Evolutionary conservation across 2,329 filamentous ascomycete species (phyloP).

Genomic region (Fonsecaea pedrosoi): DNA sequence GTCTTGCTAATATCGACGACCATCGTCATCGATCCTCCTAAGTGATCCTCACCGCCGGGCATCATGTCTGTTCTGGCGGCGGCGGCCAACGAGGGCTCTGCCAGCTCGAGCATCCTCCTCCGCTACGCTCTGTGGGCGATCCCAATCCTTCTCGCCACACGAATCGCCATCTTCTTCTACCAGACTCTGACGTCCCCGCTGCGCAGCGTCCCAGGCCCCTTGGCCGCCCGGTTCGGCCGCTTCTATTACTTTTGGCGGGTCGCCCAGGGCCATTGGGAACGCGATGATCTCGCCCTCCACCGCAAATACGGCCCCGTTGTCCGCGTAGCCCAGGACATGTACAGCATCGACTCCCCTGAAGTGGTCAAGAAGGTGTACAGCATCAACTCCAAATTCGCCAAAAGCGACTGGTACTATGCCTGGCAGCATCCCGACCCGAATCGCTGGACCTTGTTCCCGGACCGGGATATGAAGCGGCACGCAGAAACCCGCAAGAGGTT

Average conservation of each 20-base stretch:
- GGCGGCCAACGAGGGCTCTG: neutral
- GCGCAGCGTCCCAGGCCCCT: constrained; percentile 53
- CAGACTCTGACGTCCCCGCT: constrained; percentile 46
- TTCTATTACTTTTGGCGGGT: constrained; percentile 54
- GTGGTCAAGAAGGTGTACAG: constrained; percentile 38
- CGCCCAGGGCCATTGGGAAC: constrained; percentile 47
- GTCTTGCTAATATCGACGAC: neutral
- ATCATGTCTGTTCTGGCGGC: neutral
- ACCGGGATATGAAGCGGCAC: constrained; percentile 76
- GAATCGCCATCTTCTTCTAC: constrained; percentile 34
- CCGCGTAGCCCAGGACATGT: constrained; percentile 36
- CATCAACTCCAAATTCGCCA: constrained; percentile 36
- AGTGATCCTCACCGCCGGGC: neutral
- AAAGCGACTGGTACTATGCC: constrained; percentile 57
- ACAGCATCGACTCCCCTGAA: constrained; percentile 37
- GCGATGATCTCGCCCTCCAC: constrained; percentile 42
- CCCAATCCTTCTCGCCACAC: constrained; percentile 17
- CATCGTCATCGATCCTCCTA: no score
- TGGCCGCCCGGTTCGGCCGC: constrained; percentile 52
- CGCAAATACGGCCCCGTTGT: constrained; percentile 36
- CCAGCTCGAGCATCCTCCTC: constrained; percentile 13
- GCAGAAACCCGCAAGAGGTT: constrained; percentile 68
- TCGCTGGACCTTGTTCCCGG: constrained; percentile 69
- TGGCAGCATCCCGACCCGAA: constrained; percentile 64
- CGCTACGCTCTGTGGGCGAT: constrained; percentile 23